Evolutionary conservation across 345 rosid species (phyloP), one percentile per base, ranked within the genome.

Genomic region (Laguncularia racemosa): DNA sequence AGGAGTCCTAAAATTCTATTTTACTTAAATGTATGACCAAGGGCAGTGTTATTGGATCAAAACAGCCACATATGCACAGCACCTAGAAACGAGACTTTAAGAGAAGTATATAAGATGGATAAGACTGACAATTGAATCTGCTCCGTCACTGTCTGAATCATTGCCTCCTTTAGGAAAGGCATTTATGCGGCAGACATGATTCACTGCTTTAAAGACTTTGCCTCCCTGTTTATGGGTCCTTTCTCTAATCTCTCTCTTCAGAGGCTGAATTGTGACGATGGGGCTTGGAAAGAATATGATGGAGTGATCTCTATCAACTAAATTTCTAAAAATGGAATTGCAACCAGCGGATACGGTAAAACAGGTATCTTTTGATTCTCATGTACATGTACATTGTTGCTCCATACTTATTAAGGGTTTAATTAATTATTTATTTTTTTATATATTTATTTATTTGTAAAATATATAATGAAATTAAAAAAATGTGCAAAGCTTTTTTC

Each of bases 151-250:
- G 56, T 40, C 74, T 60, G 33, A 44, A 26, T 67, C 50, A 52
- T 59, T 63, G 71, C 58, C 55, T 72, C 66, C 69, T 63, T 40
- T 13, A 8, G 46, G 19, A 71, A 46, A 46, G 20, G 66, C 69
- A 63, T 52, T 53, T 56, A 14, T 17, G 14, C 51, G 15, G 21
- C 7, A 62, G 9, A 13, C 44, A n/a, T 44, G 14, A 40, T 53
- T 53, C 43, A 16, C 13, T 18, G 2, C 44, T 3, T 53, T n/a
- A 33, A 33, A 6, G 40, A 45, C 57, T 54, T 28, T 12, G 45
- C 57, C 43, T 53, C 40, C n/a, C 55, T 20, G 40, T 52, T 38
- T 20, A 16, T 20, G 20, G 17, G 40, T 17, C 33, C 38, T 21
- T 2, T 52, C 16, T 52, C 20, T n/a, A n/a, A n/a, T 52, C 55